Percentiles rank a stretch among this genome's conserved stretches.
Conservation (phyloP, 495 filamentous ascomycete genomes). For the Peziza echinospora region DNA sequence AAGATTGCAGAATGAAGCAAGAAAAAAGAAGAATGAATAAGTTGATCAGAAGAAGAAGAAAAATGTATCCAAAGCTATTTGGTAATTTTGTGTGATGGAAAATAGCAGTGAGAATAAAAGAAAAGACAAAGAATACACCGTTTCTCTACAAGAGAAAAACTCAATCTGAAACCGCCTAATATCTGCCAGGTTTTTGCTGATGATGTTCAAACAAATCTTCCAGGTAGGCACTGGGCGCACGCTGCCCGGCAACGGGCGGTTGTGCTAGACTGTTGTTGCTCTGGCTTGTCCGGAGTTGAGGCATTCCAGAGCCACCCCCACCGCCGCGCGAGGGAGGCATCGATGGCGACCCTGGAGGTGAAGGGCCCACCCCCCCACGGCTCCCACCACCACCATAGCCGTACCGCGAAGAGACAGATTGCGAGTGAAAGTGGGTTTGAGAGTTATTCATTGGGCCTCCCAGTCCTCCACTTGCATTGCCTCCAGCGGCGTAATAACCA, state of each 20-base stretch:
- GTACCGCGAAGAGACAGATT: conserved; percentile 25
- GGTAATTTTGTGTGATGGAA: no score
- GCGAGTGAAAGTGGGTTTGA: conserved; percentile 33
- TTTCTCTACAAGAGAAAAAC: no score
- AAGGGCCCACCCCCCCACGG: conserved; percentile 26
- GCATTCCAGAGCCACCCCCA: conserved; percentile 15
- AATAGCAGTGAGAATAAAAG: no score
- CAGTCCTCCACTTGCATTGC: conserved; percentile 29
- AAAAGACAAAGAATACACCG: no score
- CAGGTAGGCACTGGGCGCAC: conserved; percentile 78
- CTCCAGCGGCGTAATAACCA: conserved; percentile 69
- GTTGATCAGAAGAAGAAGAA: no score
- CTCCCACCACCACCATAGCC: conserved; percentile 17
- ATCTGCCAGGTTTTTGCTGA: conserved; percentile 6
- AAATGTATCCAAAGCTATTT: no score
- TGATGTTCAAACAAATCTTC: conserved; percentile 77
- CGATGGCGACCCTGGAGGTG: conserved; percentile 46
- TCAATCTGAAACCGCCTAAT: no score
- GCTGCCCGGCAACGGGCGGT: conserved; percentile 35
- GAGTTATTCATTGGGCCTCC: conserved; percentile 30
- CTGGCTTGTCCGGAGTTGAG: conserved; percentile 24
- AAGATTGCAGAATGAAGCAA: no score
- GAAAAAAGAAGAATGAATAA: no score
- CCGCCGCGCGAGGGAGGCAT: conserved; percentile 6
- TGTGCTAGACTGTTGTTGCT: conserved; percentile 53